phyloP scores from a whole-genome alignment of 805 yeast genomes.

The Wickerhamiella bombiphila region DNA sequence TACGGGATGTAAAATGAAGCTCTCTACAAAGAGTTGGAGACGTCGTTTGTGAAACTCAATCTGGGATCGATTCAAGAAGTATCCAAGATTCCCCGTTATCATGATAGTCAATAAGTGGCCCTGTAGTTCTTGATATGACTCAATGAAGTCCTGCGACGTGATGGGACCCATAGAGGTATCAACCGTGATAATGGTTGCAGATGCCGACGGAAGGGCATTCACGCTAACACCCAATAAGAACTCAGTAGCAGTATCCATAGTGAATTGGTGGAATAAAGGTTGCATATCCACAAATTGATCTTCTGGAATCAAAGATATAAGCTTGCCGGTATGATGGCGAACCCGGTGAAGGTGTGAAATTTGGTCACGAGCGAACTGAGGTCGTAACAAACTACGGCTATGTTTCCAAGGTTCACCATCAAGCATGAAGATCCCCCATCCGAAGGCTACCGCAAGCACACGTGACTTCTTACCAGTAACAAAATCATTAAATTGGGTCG shows the following conservation, averaged over 20 bases:
- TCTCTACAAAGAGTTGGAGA: constrained; percentile 20
- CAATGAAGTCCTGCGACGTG: constrained; percentile 9
- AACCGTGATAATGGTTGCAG: neutral
- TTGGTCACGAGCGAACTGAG: constrained; percentile 24
- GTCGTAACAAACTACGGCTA: constrained; percentile 24
- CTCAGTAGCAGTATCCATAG: constrained; percentile 20
- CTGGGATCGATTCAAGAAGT: neutral
- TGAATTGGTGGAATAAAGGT: constrained; percentile 14
- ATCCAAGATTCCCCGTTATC: neutral
- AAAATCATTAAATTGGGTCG: constrained; percentile 23
- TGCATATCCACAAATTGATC: constrained; percentile 14
- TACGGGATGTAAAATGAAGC: constrained; percentile 13
- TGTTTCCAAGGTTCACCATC: constrained; percentile 25
- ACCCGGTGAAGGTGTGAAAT: constrained; percentile 18
- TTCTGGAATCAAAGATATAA: constrained; percentile 23
- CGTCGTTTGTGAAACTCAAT: constrained; percentile 5
- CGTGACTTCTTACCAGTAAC: constrained; percentile 20
- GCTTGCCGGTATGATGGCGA: constrained; percentile 12
- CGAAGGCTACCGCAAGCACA: constrained; percentile 20
- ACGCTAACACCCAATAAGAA: constrained; percentile 19
- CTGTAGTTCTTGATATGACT: constrained; percentile 6
- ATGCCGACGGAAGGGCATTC: constrained; percentile 8
- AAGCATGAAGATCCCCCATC: constrained; percentile 25
- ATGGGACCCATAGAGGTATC: neutral
- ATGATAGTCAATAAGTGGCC: constrained; percentile 2